Percentiles rank a stretch among this genome's conserved stretches.
Conservation (phyloP, 306 rosid species). For the Datisca glomerata region DNA sequence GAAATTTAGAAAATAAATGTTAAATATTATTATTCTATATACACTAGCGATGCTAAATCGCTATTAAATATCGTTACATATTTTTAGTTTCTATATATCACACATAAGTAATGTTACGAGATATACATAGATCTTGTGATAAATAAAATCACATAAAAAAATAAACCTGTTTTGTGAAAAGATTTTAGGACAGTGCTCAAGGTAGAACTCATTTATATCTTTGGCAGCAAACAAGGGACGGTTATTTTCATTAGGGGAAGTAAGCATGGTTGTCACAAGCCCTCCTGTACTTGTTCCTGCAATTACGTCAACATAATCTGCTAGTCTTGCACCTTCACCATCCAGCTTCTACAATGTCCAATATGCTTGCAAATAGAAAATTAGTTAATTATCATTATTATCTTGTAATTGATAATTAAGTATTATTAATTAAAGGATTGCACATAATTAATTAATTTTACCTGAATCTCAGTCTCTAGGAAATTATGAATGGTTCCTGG, state of each 20-base stretch:
- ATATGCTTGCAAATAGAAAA: neutral
- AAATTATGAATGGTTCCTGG: constrained; percentile 40
- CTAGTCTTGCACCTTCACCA: constrained; percentile 44
- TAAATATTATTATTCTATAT: too few species aligned
- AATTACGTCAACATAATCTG: constrained; percentile 57
- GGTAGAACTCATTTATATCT: constrained; percentile 53
- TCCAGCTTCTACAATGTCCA: constrained; percentile 34
- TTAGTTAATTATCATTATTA: neutral
- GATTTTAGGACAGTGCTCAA: constrained; percentile 34
- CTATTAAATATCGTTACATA: too few species aligned
- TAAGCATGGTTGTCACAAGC: constrained; percentile 48
- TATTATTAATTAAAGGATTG: neutral
- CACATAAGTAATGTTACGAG: too few species aligned
- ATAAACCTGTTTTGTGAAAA: constrained; percentile 37
- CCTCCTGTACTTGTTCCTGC: constrained; percentile 67
- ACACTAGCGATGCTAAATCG: too few species aligned
- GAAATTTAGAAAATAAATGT: too few species aligned
- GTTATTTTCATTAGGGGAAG: constrained; percentile 46
- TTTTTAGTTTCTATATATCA: too few species aligned
- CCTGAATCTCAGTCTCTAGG: constrained; percentile 57
- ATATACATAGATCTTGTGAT: too few species aligned
- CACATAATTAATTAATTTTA: neutral
- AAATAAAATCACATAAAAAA: neutral
- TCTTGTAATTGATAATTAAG: neutral
- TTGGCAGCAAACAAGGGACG: constrained; percentile 49